A percentile compares a stretch with the other conserved stretches of the same genome.
Conservation (phyloP, 2,329 filamentous ascomycete genomes). For the Penicillium glabrum region DNA sequence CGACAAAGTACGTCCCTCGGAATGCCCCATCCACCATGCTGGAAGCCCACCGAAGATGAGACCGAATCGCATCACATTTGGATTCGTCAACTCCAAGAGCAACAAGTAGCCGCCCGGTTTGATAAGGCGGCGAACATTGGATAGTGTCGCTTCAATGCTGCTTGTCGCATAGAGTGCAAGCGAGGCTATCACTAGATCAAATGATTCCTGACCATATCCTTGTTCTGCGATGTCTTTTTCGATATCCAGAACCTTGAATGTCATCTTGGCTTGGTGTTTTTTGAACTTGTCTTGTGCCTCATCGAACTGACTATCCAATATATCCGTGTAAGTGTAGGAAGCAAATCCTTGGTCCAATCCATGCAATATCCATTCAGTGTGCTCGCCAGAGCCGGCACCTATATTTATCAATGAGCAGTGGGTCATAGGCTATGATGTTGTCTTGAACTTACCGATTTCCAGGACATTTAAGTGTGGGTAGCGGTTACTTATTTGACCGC, state of each 20-base stretch:
- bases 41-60: conserved; percentile 33
- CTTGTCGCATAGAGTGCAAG: conserved; percentile 30
- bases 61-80: conserved; percentile 20
- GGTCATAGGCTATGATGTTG: too few relatives aligned
- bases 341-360: conserved; percentile 25
- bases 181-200: conserved; percentile 42
- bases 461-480: conserved; percentile 47
- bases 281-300: conserved; percentile 32
- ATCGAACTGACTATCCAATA: conserved; percentile 45
- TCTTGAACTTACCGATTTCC: conserved; percentile 31
- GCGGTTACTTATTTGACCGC: conserved; percentile 38
- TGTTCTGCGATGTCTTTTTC: conserved; percentile 33
- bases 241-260: conserved; percentile 38
- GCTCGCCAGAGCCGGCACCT: conserved; percentile 18
- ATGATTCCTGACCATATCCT: conserved; percentile 32
- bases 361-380: conserved; percentile 9
- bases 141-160: conserved; percentile 22
- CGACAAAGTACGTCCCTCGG: conserved; percentile 24
- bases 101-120: conserved; percentile 51
- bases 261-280: conserved; percentile 26
- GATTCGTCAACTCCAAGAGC: conserved; percentile 40
- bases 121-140: conserved; percentile 39
- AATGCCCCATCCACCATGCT: conserved; percentile 37
- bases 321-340: conserved; percentile 50
- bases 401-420: not conserved